These are phyloP conservation scores for Anastatica hierochuntica DNA, from an alignment of 345 rosid species.

Conservation along the genomic window DNA sequence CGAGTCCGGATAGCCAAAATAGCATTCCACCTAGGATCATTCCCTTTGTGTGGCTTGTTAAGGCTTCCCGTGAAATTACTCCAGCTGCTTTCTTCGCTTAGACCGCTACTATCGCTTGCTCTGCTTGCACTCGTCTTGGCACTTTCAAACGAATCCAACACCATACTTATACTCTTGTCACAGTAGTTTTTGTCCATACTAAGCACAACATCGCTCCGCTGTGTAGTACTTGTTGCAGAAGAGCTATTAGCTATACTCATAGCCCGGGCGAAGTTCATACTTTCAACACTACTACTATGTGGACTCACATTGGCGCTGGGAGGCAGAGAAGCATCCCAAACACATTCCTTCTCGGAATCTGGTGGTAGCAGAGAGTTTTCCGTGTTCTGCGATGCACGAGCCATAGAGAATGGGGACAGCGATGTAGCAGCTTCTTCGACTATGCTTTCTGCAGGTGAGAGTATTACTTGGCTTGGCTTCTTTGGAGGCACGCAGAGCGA, in stretches of 20 bases:
- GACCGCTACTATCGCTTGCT: conserved; percentile 78
- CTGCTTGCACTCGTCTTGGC: conserved; percentile 72
- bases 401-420: conserved; percentile 46
- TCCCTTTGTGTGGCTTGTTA: conserved; percentile 96
- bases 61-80: conserved; percentile 79
- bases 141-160: conserved; percentile 76
- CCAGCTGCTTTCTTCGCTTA: conserved; percentile 96
- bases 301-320: conserved; percentile 91
- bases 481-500: conserved; percentile 50
- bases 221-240: conserved; percentile 34
- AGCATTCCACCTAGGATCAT: conserved; percentile 97
- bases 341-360: conserved; percentile 82
- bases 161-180: conserved; percentile 51
- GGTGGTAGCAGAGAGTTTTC: conserved; percentile 45
- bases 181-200: conserved; percentile 49
- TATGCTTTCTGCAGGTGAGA: conserved; percentile 63
- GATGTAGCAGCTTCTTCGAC: conserved; percentile 46
- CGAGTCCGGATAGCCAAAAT: conserved; percentile 75
- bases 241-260: conserved; percentile 83
- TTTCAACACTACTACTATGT: conserved; percentile 75
- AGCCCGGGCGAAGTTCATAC: conserved; percentile 57
- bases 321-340: conserved; percentile 95
- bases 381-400: conserved; percentile 57
- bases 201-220: conserved; percentile 68
- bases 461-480: conserved; percentile 41